Evolutionary conservation across 2,329 filamentous ascomycete species (phyloP).

Genomic region (Claviceps citrina): DNA sequence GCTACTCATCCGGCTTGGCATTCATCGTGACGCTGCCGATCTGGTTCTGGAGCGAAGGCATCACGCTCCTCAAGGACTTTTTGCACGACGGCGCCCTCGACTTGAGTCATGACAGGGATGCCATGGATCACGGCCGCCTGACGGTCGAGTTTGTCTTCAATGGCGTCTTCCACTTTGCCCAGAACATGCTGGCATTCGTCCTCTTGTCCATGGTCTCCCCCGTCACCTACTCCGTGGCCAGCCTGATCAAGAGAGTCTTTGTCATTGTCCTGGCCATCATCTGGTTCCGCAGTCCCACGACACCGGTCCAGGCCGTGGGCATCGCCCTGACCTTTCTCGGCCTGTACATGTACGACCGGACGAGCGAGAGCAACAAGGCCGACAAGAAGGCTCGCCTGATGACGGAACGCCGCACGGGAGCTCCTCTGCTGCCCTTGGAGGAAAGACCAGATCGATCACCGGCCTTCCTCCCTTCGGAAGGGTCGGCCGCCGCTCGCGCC

Average conservation of each 20-base stretch:
- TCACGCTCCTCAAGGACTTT: conserved; percentile 61
- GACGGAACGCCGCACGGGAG: conserved; percentile 17
- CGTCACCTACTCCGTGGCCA: conserved; percentile 93
- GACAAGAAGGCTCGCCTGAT: conserved; percentile 66
- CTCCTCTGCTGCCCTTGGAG: conserved; percentile 51
- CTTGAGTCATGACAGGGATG: conserved; percentile 41
- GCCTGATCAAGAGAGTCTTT: conserved; percentile 90
- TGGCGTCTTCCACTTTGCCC: conserved; percentile 87
- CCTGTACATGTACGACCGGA: conserved; percentile 89
- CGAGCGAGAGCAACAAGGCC: conserved; percentile 72
- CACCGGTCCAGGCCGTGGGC: conserved; percentile 63
- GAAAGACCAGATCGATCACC: conserved; percentile 18
- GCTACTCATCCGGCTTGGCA: conserved; percentile 89
- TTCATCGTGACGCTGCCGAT: conserved; percentile 79
- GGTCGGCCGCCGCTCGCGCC: conserved; percentile 18
- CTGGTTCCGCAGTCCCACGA: conserved; percentile 90
- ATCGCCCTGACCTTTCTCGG: conserved; percentile 83
- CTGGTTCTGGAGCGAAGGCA: conserved; percentile 85
- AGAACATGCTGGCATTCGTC: conserved; percentile 90
- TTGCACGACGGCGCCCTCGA: conserved; percentile 65
- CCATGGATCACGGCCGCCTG: conserved; percentile 59
- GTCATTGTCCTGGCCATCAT: conserved; percentile 89
- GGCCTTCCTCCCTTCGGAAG: not conserved
- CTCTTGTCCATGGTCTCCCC: conserved; percentile 86
- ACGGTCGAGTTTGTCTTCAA: conserved; percentile 90